Evolutionary conservation across 108 stramenopile genomes (phyloP).

Genomic region (Tribonema minus): DNA sequence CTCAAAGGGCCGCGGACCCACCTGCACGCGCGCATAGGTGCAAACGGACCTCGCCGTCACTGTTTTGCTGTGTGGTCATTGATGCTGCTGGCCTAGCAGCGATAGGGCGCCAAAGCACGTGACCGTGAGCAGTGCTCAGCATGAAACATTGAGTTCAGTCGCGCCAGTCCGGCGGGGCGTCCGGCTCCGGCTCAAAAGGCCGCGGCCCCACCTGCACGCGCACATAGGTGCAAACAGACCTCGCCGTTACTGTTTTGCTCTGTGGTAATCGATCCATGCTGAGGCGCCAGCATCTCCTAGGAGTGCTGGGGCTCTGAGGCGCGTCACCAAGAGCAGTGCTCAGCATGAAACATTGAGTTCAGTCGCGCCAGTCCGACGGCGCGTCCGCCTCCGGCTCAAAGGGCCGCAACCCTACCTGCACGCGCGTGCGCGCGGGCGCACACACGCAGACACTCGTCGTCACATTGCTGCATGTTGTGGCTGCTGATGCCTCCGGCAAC

Average conservation of each 20-base stretch:
- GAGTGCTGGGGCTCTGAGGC: too few relatives aligned
- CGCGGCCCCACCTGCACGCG: slow-evolving; percentile 36
- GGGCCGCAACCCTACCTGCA: slow-evolving; percentile 43
- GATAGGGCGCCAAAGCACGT: too few relatives aligned
- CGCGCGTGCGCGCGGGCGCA: too few relatives aligned
- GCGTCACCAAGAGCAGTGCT: slow-evolving; percentile 35
- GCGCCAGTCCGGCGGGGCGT: slow-evolving; percentile 20
- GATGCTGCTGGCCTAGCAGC: too few relatives aligned
- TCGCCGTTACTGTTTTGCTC: too few relatives aligned
- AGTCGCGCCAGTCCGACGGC: slow-evolving; percentile 19
- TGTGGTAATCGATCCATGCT: too few relatives aligned
- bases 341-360: slow-evolving; percentile 84
- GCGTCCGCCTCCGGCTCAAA: slow-evolving; percentile 39
- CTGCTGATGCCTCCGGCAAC: too few relatives aligned
- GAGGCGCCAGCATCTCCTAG: neutral
- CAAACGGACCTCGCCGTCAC: too few relatives aligned
- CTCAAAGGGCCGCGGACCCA: slow-evolving; percentile 45
- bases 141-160: slow-evolving; percentile 76
- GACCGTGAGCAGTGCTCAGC: slow-evolving; percentile 56
- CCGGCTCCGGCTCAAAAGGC: slow-evolving; percentile 49
- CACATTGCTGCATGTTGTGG: too few relatives aligned
- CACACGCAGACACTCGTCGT: neutral
- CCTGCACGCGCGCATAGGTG: too few relatives aligned
- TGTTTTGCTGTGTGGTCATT: too few relatives aligned
- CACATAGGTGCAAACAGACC: too few relatives aligned